These are phyloP conservation scores for Blastomyces gilchristii DNA, from an alignment of 2,329 filamentous ascomycete species.

Conservation along the genomic window DNA sequence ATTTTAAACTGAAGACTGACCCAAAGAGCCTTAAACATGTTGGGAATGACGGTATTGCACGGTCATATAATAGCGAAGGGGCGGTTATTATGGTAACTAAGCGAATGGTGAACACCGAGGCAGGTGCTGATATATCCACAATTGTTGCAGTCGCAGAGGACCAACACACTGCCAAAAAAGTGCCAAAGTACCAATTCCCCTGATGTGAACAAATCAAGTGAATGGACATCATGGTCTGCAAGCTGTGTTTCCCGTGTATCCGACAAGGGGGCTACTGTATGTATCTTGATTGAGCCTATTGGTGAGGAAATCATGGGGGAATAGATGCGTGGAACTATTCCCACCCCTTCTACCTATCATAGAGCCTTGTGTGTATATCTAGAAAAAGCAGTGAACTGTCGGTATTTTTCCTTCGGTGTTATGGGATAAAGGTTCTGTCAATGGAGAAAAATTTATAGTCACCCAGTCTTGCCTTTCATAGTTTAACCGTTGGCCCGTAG, in stretches of 20 bases:
- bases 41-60: too few relatives aligned
- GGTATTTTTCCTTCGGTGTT: background rate
- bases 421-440: background rate
- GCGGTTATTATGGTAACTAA: background rate
- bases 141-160: background rate
- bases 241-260: background rate
- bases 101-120: background rate
- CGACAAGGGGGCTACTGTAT: background rate
- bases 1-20: too few relatives aligned
- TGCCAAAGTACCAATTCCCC: background rate
- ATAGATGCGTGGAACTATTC: background rate
- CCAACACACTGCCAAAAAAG: background rate
- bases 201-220: background rate
- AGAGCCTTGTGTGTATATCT: background rate
- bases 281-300: background rate
- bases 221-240: background rate
- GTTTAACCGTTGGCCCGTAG: background rate
- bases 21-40: too few relatives aligned
- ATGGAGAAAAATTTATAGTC: background rate
- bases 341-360: background rate
- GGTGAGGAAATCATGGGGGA: background rate
- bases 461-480: background rate
- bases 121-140: background rate
- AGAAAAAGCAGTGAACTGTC: background rate
- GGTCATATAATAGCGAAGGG: too few relatives aligned